These are phyloP conservation scores for Umbelopsis ramanniana DNA, from an alignment of 192 early-diverging fungal genomes.

Conservation along the genomic window DNA sequence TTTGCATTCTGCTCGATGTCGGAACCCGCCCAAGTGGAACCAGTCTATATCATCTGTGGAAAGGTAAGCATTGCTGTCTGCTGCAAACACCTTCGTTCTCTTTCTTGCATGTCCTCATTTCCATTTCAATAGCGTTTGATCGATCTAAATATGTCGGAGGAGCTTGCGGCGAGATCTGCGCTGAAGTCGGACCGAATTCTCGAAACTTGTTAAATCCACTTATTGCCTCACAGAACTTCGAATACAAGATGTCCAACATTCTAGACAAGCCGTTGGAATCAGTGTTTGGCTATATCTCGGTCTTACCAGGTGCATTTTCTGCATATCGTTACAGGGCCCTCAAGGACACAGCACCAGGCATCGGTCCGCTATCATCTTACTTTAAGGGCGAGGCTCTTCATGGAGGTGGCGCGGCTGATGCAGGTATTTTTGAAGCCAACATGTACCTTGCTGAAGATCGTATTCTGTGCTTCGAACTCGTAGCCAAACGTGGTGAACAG, in stretches of 20 bases:
- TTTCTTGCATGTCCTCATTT: background rate
- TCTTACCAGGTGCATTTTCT: conserved; percentile 71
- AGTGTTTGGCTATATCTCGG: conserved; percentile 14
- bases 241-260: conserved; percentile 98
- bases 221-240: conserved; percentile 94
- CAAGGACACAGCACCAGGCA: conserved; percentile 62
- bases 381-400: conserved; percentile 91
- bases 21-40: conserved; percentile 86
- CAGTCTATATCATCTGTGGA: conserved; percentile 90
- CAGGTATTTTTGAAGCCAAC: conserved; percentile 81
- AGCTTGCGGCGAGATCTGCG: conserved; percentile 92
- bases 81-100: too few species aligned
- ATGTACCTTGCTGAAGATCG: conserved; percentile 93
- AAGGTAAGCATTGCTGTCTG: conserved; percentile 37
- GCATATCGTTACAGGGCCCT: conserved; percentile 89
- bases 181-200: conserved; percentile 78
- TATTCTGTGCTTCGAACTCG: conserved; percentile 93
- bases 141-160: conserved; percentile 79
- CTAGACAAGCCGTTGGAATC: conserved; percentile 93
- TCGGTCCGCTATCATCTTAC: conserved; percentile 77
- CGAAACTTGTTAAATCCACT: conserved; percentile 80
- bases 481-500: conserved; percentile 78
- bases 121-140: conserved; percentile 60
- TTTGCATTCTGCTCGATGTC: conserved; percentile 90
- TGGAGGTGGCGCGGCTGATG: conserved; percentile 57